phyloP scores from a whole-genome alignment of 495 filamentous ascomycete genomes.

The Aspergillus biplanus region DNA sequence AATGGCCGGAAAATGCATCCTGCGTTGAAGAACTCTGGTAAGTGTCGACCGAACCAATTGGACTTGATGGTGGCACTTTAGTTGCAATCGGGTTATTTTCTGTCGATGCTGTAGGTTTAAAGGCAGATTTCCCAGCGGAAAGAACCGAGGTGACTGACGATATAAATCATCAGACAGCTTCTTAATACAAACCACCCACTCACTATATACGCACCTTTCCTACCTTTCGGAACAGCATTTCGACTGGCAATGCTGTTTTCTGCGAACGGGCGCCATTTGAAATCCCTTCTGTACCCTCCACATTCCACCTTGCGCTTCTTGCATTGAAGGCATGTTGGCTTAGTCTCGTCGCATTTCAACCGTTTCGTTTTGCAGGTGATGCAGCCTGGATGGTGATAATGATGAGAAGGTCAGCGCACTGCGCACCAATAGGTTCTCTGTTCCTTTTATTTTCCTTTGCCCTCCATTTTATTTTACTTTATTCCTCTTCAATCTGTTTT shows the following conservation, averaged over 20 bases:
- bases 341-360: slow-evolving; percentile 80
- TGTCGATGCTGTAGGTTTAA: slow-evolving; percentile 21
- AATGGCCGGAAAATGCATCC: slow-evolving; percentile 5
- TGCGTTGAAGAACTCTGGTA: slow-evolving; percentile 9
- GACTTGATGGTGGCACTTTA: slow-evolving; percentile 1
- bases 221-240: slow-evolving; percentile 41
- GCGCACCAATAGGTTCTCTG: slow-evolving; percentile 19
- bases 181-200: not conserved
- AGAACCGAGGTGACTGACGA: slow-evolving; percentile 20
- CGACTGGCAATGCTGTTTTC: slow-evolving; percentile 64
- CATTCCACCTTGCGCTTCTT: slow-evolving; percentile 69
- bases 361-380: slow-evolving; percentile 81
- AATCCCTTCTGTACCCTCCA: slow-evolving; percentile 81
- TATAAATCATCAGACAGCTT: slow-evolving; percentile 7
- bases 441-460: slow-evolving; percentile 6
- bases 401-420: slow-evolving; percentile 41
- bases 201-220: slow-evolving; percentile 48
- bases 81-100: not conserved
- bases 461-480: not conserved
- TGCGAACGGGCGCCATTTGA: slow-evolving; percentile 83
- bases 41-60: not conserved
- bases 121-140: slow-evolving; percentile 10
- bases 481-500: not conserved
- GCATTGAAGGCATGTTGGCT: slow-evolving; percentile 76
- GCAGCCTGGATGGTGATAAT: slow-evolving; percentile 59